Conservation (phyloP, 257 asterid genomes). For the Solanum chilense region DNA sequence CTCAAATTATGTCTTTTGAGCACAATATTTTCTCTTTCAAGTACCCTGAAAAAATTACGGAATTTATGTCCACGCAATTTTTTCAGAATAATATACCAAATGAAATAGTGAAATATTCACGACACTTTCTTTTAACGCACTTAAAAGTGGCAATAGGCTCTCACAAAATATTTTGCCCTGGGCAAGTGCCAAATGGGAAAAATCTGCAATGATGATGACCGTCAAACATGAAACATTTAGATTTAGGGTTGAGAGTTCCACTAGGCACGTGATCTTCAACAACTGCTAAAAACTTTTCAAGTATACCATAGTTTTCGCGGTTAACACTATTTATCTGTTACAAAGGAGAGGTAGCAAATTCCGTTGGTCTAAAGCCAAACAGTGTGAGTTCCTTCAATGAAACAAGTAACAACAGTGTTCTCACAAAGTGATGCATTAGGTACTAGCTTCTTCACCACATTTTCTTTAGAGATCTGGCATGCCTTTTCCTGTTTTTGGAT, state of each 20-base stretch:
- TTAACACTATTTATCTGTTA: neutral
- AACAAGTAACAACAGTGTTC: neutral
- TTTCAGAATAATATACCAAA: neutral
- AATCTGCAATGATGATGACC: neutral
- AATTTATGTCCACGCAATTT: neutral
- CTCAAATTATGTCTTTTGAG: neutral
- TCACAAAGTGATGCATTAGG: neutral
- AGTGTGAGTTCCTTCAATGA: neutral
- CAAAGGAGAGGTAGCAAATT: neutral
- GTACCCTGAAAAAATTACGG: too few species aligned
- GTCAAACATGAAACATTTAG: neutral
- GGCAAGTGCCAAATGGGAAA: neutral
- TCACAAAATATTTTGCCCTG: neutral
- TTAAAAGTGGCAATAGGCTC: neutral
- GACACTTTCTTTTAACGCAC: neutral
- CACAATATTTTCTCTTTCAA: neutral
- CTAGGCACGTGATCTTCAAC: neutral
- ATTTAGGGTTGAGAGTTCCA: neutral
- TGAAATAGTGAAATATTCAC: neutral
- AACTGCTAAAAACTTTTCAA: neutral
- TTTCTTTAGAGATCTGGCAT: conserved; percentile 68
- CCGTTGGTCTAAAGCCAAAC: neutral
- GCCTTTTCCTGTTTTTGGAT: conserved; percentile 72
- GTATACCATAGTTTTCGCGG: neutral
- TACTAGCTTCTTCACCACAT: neutral